Evolutionary conservation across 306 rosid genomes (phyloP), one percentile per base, ranked within the genome.

Genomic region (Potentilla sterilis): DNA sequence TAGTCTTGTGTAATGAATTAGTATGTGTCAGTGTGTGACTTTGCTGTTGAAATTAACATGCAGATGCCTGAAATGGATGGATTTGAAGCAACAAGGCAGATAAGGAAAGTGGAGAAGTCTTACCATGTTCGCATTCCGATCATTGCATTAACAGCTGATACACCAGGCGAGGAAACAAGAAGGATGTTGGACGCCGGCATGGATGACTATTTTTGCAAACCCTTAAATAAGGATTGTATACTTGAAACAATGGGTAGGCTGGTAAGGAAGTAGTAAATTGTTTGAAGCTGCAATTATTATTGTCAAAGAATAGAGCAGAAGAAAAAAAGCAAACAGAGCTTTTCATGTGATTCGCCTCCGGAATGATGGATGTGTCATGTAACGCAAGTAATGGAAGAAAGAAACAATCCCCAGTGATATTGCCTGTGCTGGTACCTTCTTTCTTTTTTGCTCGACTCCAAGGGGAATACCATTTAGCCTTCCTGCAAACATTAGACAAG

Each of bases 1-100:
- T 61, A 28, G 15, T 44, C 48, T 44, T 11, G 48, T 51, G 96
- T 92, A 78, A 85, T 22, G 49, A 70, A 34, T 24, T 55, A 54
- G 62, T 7, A 5, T 48, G 18, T 21, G 10, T n/a, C 3, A 13
- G 22, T 21, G 70, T 3, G 16, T 66, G 28, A 9, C 15, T 40
- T 44, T 22, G 21, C 13, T 68, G 40, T 24, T 43, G 12, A 44
- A 52, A 70, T 34, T 7, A 15, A 59, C 21, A 32, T 61, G 67
- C 84, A 89, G 93, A 89, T 92, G 93, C 93, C 91, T 38, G 49
- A 73, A 22, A 83, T 88, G 93, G 71, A 88, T 62, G 95, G 97
- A 12, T 75, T 48, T 71, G 89, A 89, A 79, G 93, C 95, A 80
- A 84, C 90, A 1, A 77, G 68, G 76, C 18, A 65, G 78, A 86